Evolutionary conservation across 202 grass and related monocot species (phyloP).

Genomic region (Zizania palustris): DNA sequence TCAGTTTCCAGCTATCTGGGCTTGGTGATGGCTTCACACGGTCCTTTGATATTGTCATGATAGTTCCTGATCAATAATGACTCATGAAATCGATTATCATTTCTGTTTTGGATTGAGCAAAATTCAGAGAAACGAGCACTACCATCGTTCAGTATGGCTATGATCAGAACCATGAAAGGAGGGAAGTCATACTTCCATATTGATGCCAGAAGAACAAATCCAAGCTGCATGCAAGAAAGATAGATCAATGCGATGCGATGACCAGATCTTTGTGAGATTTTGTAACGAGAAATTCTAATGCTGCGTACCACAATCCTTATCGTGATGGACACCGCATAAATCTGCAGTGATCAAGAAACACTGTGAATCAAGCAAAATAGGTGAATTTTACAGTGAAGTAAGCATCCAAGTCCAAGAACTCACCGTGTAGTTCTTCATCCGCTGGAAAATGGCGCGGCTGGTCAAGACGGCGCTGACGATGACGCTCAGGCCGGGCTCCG

Average conservation of each 20-base stretch:
- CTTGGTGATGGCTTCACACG: conserved; percentile 60
- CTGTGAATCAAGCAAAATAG: not conserved
- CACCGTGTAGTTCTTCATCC: conserved; percentile 88
- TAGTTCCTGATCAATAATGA: conserved; percentile 53
- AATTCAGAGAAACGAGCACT: conserved; percentile 33
- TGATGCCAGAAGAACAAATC: conserved; percentile 72
- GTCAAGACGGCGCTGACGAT: conserved; percentile 72
- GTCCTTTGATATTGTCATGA: conserved; percentile 91
- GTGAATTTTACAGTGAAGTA: conserved; percentile 7
- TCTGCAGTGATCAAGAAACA: conserved; percentile 52
- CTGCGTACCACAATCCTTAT: conserved; percentile 79
- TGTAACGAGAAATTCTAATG: not conserved
- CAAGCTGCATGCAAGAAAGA: conserved; percentile 50
- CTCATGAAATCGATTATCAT: not conserved
- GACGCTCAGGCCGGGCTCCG: conserved; percentile 74
- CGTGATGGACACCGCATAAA: conserved; percentile 86
- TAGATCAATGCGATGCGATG: not conserved
- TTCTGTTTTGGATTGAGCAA: not conserved
- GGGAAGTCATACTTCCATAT: conserved; percentile 89
- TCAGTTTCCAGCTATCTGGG: conserved; percentile 76
- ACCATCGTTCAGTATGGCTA: conserved; percentile 87
- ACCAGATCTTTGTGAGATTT: not conserved
- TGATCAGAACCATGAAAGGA: conserved; percentile 84
- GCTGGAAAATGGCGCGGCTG: conserved; percentile 78
- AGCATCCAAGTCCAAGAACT: conserved; percentile 3